A percentile compares a stretch with the other conserved stretches of the same genome.
These are phyloP conservation scores for Morella rubra DNA, from an alignment of 306 rosid genomes.

Conservation along the genomic window DNA sequence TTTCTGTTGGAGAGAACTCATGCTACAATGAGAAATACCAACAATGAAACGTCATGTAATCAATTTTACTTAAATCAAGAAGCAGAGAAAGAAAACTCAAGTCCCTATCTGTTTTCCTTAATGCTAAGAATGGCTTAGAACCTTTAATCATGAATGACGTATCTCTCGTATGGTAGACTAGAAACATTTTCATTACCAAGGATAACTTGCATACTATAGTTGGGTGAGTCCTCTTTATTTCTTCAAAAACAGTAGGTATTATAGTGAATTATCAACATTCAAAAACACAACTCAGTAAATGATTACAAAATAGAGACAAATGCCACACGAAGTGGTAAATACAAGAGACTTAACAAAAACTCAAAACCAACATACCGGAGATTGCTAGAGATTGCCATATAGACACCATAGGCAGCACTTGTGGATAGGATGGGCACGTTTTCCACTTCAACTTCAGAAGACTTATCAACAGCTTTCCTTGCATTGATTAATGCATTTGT, in stretches of 20 bases:
- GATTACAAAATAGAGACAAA: neutral
- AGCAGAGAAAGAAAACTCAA: neutral
- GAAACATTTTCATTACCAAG: neutral
- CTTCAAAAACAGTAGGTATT: neutral
- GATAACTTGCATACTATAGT: neutral
- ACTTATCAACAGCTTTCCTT: conserved; percentile 68
- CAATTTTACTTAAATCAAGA: conserved; percentile 8
- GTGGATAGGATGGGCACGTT: conserved; percentile 82
- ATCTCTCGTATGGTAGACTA: neutral
- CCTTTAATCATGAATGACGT: neutral
- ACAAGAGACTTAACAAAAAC: conserved; percentile 10
- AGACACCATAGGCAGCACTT: conserved; percentile 84
- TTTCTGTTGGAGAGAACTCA: neutral
- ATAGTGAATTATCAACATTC: neutral
- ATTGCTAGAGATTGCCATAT: conserved; percentile 93
- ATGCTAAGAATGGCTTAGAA: neutral
- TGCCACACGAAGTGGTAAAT: conserved; percentile 19
- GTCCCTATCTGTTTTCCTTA: neutral
- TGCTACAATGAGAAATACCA: neutral
- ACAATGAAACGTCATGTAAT: neutral
- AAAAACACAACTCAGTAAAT: neutral
- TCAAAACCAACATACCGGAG: conserved; percentile 59
- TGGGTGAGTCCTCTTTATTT: neutral
- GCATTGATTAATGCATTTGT: conserved; percentile 77
- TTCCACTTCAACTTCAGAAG: conserved; percentile 70